phyloP scores from a whole-genome alignment of 1,139 yeast genomes.

The Hyphopichia khmerensis region DNA sequence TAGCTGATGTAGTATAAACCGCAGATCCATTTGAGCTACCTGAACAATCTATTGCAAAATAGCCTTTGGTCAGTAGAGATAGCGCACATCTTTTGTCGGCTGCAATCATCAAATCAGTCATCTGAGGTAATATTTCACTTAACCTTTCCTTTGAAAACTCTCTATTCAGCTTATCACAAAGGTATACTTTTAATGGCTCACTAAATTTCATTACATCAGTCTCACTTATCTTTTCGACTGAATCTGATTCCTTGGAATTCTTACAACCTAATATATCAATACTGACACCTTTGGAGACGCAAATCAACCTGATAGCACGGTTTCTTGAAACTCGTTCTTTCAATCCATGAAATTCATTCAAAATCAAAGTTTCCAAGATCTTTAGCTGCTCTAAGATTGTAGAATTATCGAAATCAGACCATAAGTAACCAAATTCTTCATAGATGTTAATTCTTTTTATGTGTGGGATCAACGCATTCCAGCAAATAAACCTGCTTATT shows the following conservation, averaged over 20 bases:
- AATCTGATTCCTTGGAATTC: no score
- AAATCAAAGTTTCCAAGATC: conserved; percentile 18
- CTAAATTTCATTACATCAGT: no score
- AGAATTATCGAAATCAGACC: conserved; percentile 14
- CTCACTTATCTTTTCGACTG: no score
- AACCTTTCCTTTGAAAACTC: conserved; percentile 4
- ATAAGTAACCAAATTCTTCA: conserved; percentile 22
- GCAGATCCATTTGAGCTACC: conserved; percentile 6
- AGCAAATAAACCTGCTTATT: conserved; percentile 35
- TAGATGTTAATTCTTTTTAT: conserved; percentile 18
- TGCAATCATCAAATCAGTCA: conserved; percentile 15
- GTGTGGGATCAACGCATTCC: conserved; percentile 28
- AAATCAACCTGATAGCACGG: not conserved
- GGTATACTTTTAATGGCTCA: conserved; percentile 14
- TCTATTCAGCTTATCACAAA: conserved; percentile 17
- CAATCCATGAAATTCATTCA: conserved; percentile 5
- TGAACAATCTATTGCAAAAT: not conserved
- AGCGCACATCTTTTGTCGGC: conserved; percentile 8
- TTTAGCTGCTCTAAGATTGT: conserved; percentile 11
- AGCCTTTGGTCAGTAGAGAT: not conserved
- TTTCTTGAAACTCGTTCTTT: not conserved
- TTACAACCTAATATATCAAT: not conserved
- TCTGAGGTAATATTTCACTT: conserved; percentile 10
- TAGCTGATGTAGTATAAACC: conserved; percentile 12
- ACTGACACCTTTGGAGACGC: not conserved